Conservation (phyloP, 2,329 filamentous ascomycete species). For the Monosporascus cannonballus region DNA sequence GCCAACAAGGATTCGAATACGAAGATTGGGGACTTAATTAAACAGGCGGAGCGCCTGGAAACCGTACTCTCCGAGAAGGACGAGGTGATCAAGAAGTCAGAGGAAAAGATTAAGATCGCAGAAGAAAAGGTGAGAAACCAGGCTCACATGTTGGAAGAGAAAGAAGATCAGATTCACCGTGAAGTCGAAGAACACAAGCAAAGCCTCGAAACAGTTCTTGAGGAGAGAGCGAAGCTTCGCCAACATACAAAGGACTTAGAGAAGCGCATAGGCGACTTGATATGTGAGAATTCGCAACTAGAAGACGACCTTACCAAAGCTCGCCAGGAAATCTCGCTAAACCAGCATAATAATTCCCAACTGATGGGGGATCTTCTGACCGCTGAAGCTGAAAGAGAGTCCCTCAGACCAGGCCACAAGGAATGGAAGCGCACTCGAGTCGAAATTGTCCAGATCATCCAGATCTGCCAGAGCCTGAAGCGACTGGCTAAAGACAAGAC, state of each 20-base stretch:
- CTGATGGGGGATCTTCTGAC: constrained; percentile 9
- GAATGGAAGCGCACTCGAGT: constrained; percentile 15
- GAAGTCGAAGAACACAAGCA: constrained; percentile 11
- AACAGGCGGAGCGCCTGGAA: constrained; percentile 7
- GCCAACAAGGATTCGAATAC: constrained; percentile 4
- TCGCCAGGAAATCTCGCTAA: constrained; percentile 21
- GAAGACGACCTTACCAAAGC: constrained; percentile 15
- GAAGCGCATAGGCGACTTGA: constrained; percentile 14
- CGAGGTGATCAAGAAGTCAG: constrained; percentile 2
- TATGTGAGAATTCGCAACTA: not conserved
- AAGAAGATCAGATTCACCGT: constrained; percentile 8
- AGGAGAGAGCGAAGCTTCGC: constrained; percentile 25
- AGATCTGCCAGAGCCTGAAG: constrained; percentile 13
- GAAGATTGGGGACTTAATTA: constrained; percentile 5
- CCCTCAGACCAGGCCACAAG: constrained; percentile 12
- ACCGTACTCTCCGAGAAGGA: constrained; percentile 11
- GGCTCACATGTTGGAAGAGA: constrained; percentile 5
- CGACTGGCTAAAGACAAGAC: constrained; percentile 12
- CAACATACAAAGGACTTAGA: constrained; percentile 20
- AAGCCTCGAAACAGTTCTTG: constrained; percentile 20
- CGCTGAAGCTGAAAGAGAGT: constrained; percentile 2
- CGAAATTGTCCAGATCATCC: constrained; percentile 12
- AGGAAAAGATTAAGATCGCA: constrained; percentile 6
- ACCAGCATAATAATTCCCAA: constrained; percentile 8
- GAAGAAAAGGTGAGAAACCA: constrained; percentile 10